A percentile compares a stretch with the other conserved stretches of the same genome.
phyloP scores from a whole-genome alignment of 768 basidiomycete species.

The Daedaleopsis sinensis region DNA sequence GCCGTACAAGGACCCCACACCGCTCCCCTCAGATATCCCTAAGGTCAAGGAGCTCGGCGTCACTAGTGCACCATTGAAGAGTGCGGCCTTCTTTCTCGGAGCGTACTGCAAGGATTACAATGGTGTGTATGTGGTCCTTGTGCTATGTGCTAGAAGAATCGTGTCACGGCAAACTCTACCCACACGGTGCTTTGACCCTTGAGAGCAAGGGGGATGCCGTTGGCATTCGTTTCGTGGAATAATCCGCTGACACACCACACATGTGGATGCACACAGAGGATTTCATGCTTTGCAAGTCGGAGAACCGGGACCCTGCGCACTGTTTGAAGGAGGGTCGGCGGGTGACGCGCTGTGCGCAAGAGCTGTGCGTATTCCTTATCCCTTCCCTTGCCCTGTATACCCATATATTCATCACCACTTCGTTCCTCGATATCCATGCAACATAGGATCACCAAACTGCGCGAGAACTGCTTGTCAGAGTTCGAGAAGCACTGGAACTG shows the following conservation, averaged over 20 bases:
- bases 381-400: background rate
- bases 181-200: too few species aligned
- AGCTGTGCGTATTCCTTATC: slow-evolving; percentile 69
- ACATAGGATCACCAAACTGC: slow-evolving; percentile 88
- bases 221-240: background rate
- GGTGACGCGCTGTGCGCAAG: slow-evolving; percentile 93
- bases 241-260: background rate
- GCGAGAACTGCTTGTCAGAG: slow-evolving; percentile 85
- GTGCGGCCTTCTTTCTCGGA: slow-evolving; percentile 96
- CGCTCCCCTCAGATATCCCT: slow-evolving; percentile 67
- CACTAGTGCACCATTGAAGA: slow-evolving; percentile 93
- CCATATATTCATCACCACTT: background rate
- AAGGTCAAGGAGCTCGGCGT: slow-evolving; percentile 86
- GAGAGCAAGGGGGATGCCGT: background rate
- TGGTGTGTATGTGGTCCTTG: slow-evolving; percentile 54
- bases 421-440: background rate
- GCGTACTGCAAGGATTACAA: slow-evolving; percentile 96
- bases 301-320: slow-evolving; percentile 86
- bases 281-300: slow-evolving; percentile 97
- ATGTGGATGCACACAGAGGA: slow-evolving; percentile 58
- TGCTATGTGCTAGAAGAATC: background rate
- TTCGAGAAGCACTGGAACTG: slow-evolving; percentile 95
- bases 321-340: slow-evolving; percentile 95
- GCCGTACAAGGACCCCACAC: slow-evolving; percentile 66
- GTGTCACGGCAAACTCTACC: too few species aligned